A percentile compares a stretch with the other conserved stretches of the same genome.
Conservation (phyloP, 441 rosid genomes). For the Erodium chrysanthum region DNA sequence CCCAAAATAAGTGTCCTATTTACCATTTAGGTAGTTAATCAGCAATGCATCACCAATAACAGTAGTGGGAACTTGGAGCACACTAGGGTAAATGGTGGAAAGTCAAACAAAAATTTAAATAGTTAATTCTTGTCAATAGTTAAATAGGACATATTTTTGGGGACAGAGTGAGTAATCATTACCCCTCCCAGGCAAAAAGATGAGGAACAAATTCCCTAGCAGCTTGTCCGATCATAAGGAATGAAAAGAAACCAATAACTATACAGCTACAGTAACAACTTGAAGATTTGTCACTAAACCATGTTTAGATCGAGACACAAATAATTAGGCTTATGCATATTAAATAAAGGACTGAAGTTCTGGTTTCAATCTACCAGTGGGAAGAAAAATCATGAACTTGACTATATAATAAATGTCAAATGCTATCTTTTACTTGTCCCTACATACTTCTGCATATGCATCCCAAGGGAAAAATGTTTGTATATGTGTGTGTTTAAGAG, state of each 20-base stretch:
- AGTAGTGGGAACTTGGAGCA: neutral
- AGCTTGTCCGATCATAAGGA: neutral
- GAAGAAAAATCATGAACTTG: neutral
- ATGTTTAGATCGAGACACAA: neutral
- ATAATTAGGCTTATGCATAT: neutral
- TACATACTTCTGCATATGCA: neutral
- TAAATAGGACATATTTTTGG: neutral
- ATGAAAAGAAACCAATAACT: neutral
- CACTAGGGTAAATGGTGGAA: neutral
- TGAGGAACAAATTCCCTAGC: neutral
- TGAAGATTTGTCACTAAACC: slow-evolving; percentile 1
- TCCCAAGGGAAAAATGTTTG: neutral
- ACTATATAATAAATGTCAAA: neutral
- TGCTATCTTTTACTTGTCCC: neutral
- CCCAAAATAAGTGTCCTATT: too few relatives aligned
- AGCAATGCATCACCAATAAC: too few relatives aligned
- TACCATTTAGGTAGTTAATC: too few relatives aligned
- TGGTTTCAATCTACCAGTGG: neutral
- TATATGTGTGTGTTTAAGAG: neutral
- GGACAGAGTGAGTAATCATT: neutral
- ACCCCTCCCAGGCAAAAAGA: neutral
- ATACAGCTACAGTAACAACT: neutral
- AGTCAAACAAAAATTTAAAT: neutral
- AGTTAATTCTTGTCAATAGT: neutral
- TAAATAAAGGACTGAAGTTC: neutral